These are phyloP conservation scores for Epichloe baconii DNA, from an alignment of 2,329 filamentous ascomycete species.

Conservation along the genomic window DNA sequence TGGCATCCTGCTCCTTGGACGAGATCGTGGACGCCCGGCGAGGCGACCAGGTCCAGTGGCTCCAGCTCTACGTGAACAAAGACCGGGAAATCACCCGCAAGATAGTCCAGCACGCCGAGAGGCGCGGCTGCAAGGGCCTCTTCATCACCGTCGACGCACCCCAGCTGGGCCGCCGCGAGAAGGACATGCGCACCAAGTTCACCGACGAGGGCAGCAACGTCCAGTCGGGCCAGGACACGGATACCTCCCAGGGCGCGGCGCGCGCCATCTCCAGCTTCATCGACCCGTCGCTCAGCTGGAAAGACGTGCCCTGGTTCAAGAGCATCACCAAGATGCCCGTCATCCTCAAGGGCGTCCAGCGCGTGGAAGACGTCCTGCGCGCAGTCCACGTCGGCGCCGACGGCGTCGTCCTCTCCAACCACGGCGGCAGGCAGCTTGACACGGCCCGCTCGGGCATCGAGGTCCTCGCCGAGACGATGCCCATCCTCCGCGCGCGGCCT, in stretches of 20 bases:
- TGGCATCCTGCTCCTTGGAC: conserved; percentile 94
- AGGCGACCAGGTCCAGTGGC: conserved; percentile 84
- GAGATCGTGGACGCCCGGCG: conserved; percentile 77
- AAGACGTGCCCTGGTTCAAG: conserved; percentile 86
- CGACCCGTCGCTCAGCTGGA: conserved; percentile 86
- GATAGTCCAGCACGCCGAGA: conserved; percentile 86
- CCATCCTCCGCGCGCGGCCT: conserved; percentile 63
- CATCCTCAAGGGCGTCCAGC: conserved; percentile 89
- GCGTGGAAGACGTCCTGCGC: conserved; percentile 83
- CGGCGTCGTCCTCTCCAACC: conserved; percentile 89
- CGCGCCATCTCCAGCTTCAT: conserved; percentile 95
- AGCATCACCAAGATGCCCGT: conserved; percentile 90
- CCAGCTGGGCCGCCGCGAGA: conserved; percentile 86
- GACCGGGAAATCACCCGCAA: conserved; percentile 79
- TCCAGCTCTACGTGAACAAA: conserved; percentile 96
- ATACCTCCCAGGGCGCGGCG: conserved; percentile 83
- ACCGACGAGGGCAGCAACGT: conserved; percentile 72
- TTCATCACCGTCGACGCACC: conserved; percentile 99
- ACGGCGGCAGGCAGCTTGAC: conserved; percentile 88
- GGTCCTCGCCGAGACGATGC: conserved; percentile 86
- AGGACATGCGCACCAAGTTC: conserved; percentile 95
- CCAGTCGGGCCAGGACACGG: conserved; percentile 62
- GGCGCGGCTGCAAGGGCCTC: conserved; percentile 80
- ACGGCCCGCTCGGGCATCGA: conserved; percentile 83
- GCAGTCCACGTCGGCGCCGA: conserved; percentile 75